Evolutionary conservation across 1,139 yeast genomes (phyloP), one percentile per base, ranked within the genome.

Genomic region (Diutina rugosa): DNA sequence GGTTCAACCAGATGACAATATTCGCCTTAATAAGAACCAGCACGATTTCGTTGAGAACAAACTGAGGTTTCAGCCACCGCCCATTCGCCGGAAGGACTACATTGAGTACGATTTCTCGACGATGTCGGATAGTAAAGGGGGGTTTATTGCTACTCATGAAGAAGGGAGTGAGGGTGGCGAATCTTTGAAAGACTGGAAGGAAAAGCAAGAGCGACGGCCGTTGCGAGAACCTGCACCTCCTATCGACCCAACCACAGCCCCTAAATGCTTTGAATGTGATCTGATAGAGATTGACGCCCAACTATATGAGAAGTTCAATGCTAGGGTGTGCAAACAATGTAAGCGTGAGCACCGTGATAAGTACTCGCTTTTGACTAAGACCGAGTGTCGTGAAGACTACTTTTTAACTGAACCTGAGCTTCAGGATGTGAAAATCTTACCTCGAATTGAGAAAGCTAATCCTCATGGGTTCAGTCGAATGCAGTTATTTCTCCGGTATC

Each of bases 391-490:
- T 56, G 95, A 88, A 62, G 99, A 95, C 70, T 95, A 95, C 65
- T 78, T 93, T 53, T 69, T 93, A 46, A 93, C 99, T 0, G 98
- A 93, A 58, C 95, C 97, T 0, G 99, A 95, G 67, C 74, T 95
- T 48, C 78, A 82, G 56, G 99, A 95, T 67, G 70, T 69, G 4
- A 74, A 71, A 1, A 70, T 90, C 35, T 74, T 95, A 60, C 87
- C 87, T 7, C 81, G 95, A 61, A 73, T 91, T 59, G 96, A 90
- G 62, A 88, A 91, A 63, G 91, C 97, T 7, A 95, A 95, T 65
- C 99, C 99, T 0, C 97, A 93, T 69, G 90, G 95, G 54, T 95
- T 83, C 69, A 87, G 91, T 56, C 79, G 95, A 65, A 95, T 95
- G 99, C 96, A 90, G 76, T 74, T 95, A 57, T 95, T 85, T 68